phyloP scores from a whole-genome alignment of 2,329 filamentous ascomycete genomes.

The Colletotrichum sp. region DNA sequence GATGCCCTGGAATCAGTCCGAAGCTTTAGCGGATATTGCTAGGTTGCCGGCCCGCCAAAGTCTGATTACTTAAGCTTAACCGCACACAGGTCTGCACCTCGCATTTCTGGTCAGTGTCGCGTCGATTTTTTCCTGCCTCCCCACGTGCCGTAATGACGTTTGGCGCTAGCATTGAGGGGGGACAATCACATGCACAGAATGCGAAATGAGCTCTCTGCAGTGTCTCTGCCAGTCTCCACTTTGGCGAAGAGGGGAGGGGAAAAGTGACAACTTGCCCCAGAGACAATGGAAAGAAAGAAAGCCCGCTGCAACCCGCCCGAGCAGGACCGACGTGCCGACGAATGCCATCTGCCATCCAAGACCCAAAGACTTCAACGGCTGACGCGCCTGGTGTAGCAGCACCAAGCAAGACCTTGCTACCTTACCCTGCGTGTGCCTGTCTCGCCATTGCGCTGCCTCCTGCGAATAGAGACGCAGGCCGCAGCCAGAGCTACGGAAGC shows the following conservation, averaged over 20 bases:
- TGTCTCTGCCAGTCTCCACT: neutral
- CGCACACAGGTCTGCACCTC: neutral
- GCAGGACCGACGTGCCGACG: neutral
- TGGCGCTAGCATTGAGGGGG: neutral
- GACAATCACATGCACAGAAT: conserved; percentile 1
- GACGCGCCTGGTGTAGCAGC: conserved; percentile 6
- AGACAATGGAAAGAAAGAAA: neutral
- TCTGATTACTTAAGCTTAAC: conserved; percentile 18
- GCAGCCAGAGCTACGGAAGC: neutral
- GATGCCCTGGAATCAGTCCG: neutral
- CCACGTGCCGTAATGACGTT: conserved; percentile 13
- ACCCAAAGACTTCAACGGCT: neutral
- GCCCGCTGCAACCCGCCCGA: neutral
- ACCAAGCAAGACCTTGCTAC: neutral
- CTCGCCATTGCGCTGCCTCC: neutral
- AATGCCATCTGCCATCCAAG: neutral
- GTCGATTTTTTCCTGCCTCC: neutral
- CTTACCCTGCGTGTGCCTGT: neutral
- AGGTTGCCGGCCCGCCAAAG: neutral
- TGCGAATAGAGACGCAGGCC: neutral
- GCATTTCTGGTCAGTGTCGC: neutral
- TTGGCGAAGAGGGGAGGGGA: neutral
- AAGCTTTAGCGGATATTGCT: neutral
- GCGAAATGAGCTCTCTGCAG: neutral
- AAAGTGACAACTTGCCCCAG: neutral